Evolutionary conservation across 2,329 filamentous ascomycete species (phyloP).

Genomic region (Penicillium aurantiogriseum): DNA sequence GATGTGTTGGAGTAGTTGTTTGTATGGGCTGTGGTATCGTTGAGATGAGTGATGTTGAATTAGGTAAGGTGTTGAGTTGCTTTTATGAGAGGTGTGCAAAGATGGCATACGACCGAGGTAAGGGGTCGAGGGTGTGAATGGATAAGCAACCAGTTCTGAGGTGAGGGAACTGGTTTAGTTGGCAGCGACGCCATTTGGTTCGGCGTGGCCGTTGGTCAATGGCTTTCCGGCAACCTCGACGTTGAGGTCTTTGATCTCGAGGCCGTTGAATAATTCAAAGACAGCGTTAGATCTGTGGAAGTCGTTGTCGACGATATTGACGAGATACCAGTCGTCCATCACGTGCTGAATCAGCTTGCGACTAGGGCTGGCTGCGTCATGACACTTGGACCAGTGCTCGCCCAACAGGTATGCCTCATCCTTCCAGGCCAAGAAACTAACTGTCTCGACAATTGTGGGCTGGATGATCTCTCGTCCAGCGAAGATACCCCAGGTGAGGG

Average conservation of each 20-base stretch:
- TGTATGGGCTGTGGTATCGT: constrained; percentile 31
- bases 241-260: constrained; percentile 49
- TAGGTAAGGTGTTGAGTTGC: constrained; percentile 23
- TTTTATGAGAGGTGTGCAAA: constrained; percentile 12
- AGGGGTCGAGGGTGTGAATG: constrained; percentile 8
- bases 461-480: constrained; percentile 99
- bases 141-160: constrained; percentile 11
- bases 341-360: constrained; percentile 75
- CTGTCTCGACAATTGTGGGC: constrained; percentile 96
- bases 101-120: constrained; percentile 4
- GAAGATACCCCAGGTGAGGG: constrained; percentile 99
- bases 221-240: constrained; percentile 29
- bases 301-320: constrained; percentile 98
- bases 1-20: constrained; percentile 24
- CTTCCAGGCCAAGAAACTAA: constrained; percentile 98
- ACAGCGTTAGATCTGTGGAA: constrained; percentile 83
- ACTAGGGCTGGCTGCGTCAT: constrained; percentile 72
- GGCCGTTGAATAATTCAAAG: constrained; percentile 79
- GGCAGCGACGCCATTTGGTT: constrained; percentile 21
- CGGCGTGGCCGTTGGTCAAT: constrained; percentile 21
- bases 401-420: constrained; percentile 95
- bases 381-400: constrained; percentile 90
- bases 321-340: constrained; percentile 87
- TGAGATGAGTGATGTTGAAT: constrained; percentile 41
- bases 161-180: constrained; percentile 27